phyloP scores from a whole-genome alignment of 345 rosid species.

The Euphorbia peplus region DNA sequence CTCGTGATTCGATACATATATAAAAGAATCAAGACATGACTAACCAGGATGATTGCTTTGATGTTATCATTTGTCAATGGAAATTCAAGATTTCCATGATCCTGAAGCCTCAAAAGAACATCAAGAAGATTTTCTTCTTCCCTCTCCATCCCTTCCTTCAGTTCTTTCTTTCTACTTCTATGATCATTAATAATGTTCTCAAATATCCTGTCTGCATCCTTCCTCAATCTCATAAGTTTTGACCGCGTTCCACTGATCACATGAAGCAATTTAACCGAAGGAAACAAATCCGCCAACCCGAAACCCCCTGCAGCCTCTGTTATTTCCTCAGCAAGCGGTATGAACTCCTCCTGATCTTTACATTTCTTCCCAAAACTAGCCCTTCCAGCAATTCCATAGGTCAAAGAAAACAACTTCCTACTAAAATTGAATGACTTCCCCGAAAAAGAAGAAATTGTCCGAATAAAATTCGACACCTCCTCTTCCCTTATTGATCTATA shows the following conservation, averaged over 20 bases:
- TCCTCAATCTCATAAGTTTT: not conserved
- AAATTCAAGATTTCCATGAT: constrained; percentile 18
- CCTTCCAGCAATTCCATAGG: constrained; percentile 14
- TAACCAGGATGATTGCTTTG: constrained; percentile 37
- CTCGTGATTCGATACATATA: no score
- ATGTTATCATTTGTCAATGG: constrained; percentile 21
- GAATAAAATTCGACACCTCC: constrained; percentile 17
- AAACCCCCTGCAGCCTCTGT: constrained; percentile 5
- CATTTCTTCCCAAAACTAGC: constrained; percentile 27
- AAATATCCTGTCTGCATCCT: constrained; percentile 1
- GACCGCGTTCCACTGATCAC: not conserved
- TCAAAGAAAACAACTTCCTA: constrained; percentile 11
- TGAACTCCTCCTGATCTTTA: constrained; percentile 23
- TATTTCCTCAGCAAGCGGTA: not conserved
- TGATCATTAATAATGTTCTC: constrained; percentile 6
- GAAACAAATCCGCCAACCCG: constrained; percentile 16
- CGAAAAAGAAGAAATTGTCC: not conserved
- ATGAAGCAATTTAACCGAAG: constrained; percentile 9
- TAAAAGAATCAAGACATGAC: not conserved
- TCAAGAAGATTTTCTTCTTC: constrained; percentile 24
- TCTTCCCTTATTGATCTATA: constrained; percentile 26
- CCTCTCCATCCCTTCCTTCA: not conserved
- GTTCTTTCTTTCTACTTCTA: not conserved
- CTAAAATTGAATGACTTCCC: constrained; percentile 20
- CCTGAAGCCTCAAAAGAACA: constrained; percentile 36